Percentiles rank a stretch among this genome's conserved stretches.
Evolutionary conservation across 2,329 filamentous ascomycete species (phyloP).

Genomic region (Arthrocladium fulminans): DNA sequence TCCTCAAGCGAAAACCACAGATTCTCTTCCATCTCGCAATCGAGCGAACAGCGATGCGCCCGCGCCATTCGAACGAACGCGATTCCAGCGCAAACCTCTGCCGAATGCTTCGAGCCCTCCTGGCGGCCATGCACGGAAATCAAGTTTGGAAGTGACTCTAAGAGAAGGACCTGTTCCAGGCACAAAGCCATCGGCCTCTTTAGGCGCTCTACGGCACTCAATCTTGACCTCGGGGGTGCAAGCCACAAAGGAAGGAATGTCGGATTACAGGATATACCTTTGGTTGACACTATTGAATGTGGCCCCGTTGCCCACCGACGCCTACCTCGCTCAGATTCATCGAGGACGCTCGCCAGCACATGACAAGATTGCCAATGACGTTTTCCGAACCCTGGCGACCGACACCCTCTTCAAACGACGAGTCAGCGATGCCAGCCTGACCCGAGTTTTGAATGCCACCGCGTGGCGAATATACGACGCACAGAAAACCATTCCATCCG

Average conservation of each 20-base stretch:
- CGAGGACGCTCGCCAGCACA: conserved; percentile 91
- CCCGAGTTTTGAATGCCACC: conserved; percentile 85
- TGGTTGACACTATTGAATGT: conserved; percentile 92
- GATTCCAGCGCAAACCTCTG: conserved; percentile 36
- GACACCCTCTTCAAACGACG: conserved; percentile 94
- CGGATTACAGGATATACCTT: conserved; percentile 83
- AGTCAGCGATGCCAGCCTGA: conserved; percentile 90
- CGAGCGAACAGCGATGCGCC: conserved; percentile 67
- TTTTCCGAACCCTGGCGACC: conserved; percentile 90
- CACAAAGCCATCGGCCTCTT: conserved; percentile 40
- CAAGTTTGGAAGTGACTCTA: conserved; percentile 62
- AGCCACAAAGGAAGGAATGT: conserved; percentile 54
- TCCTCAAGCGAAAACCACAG: conserved; percentile 41
- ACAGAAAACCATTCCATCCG: conserved; percentile 45
- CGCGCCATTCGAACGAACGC: conserved; percentile 29
- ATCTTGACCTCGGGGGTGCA: conserved; percentile 43
- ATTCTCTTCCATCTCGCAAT: conserved; percentile 25
- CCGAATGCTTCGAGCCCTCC: conserved; percentile 9
- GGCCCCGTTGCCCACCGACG: conserved; percentile 72
- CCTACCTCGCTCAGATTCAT: conserved; percentile 82
- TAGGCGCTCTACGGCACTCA: conserved; percentile 41
- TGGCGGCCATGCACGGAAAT: conserved; percentile 35
- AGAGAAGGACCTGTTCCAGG: conserved; percentile 70
- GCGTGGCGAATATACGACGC: conserved; percentile 89
- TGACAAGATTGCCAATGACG: conserved; percentile 96